phyloP scores from a whole-genome alignment of 2,329 filamentous ascomycete species.

The Cladosporium sp. region DNA sequence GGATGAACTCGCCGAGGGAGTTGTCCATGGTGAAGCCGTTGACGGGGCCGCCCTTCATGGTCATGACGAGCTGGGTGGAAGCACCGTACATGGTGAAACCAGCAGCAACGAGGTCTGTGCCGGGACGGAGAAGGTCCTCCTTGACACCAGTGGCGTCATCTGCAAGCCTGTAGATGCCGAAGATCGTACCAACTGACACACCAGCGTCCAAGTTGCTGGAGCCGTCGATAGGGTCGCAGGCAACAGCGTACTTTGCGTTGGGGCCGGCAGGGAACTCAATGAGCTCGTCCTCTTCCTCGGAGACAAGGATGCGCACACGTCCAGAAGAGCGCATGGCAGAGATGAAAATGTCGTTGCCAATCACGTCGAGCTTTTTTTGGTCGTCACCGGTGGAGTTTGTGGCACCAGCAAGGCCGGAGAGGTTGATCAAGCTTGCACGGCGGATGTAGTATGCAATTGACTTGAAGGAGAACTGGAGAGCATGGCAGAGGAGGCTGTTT shows the following conservation, averaged over 20 bases:
- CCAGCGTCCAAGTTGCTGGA: conserved; percentile 97
- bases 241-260: conserved; percentile 82
- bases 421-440: conserved; percentile 81
- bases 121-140: conserved; percentile 85
- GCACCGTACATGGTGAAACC: conserved; percentile 99
- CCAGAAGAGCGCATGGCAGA: conserved; percentile 90
- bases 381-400: conserved; percentile 96
- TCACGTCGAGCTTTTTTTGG: conserved; percentile 99
- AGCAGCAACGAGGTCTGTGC: conserved; percentile 85
- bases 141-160: conserved; percentile 72
- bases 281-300: conserved; percentile 92
- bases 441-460: conserved; percentile 99
- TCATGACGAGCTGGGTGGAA: conserved; percentile 92
- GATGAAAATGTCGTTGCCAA: conserved; percentile 97
- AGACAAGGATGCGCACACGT: conserved; percentile 89
- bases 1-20: conserved; percentile 95
- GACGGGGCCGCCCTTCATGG: conserved; percentile 87
- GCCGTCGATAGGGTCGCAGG: conserved; percentile 97
- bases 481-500: conserved; percentile 84
- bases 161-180: conserved; percentile 85
- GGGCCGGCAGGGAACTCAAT: conserved; percentile 80
- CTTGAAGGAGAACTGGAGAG: conserved; percentile 99
- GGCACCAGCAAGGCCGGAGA: conserved; percentile 90
- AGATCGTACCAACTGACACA: conserved; percentile 97
- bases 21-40: conserved; percentile 98